Evolutionary conservation across 192 early-diverging fungal species (phyloP), one percentile per base, ranked within the genome.

Genomic region (Coemansia sp.): DNA sequence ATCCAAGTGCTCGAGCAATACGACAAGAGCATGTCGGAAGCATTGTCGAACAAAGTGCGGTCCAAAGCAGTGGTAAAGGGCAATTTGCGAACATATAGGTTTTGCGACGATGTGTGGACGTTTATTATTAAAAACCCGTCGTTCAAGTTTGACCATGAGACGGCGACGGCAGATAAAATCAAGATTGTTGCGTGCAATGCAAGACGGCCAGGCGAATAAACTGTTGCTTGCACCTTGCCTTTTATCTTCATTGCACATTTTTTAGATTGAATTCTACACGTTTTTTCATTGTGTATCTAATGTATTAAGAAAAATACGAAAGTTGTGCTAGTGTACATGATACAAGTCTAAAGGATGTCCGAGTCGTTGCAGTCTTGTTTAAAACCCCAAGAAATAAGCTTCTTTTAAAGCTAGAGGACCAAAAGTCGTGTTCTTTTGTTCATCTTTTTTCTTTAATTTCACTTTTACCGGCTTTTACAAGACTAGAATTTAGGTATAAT

Each of bases 71-170:
- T 84, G 9, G 86, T 99, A 56, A 96, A 94, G 90, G 67, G 71
- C 15, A 64, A 69, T 62, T 84, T 99, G 60, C 84, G 91, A 62
- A 93, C 89, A 22, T 99, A 98, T 74, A 87, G 94, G 49, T 94
- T 93, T 57, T 92, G 95, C 69, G 97, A 99, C 67, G 97, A 99
- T 61, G 96, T 99, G 22, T 99, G 94, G 94, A 97, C 96, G 1
- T 97, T 99, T 83, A 87, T 96, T 35, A 87, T 95, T 54, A 87
- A 91, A 32, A 85, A 88, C 92, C 24, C 90, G 6, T 57, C 83
- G n/a, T 93, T 98, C 73, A 87, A 89, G 48, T 88, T 97, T 61
- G 97, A 98, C 24, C 82, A 88, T 57, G 96, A 96, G 23, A 81
- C 68, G 10, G 82, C 95, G 2, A 80, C 83, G 1, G 89, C 89